phyloP scores from a whole-genome alignment of 129 eudicot species.

The Tanacetum coccineum region DNA sequence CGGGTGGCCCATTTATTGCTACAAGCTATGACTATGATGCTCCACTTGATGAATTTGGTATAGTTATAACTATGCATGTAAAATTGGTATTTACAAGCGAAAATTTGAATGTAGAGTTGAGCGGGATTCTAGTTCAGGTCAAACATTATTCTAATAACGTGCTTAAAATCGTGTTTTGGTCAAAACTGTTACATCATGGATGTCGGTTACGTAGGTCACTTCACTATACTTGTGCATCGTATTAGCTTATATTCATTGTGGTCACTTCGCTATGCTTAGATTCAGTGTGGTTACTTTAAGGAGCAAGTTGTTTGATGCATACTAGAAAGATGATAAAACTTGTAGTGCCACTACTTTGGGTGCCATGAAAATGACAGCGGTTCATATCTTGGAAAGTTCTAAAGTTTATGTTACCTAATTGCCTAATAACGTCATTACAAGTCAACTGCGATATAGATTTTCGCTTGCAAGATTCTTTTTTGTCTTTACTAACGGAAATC shows the following conservation, averaged over 20 bases:
- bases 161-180: not conserved
- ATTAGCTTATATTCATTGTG: conserved; percentile 13
- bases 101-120: conserved; percentile 28
- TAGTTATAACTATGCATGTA: conserved; percentile 19
- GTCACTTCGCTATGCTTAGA: not conserved
- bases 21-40: conserved; percentile 99
- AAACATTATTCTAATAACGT: not conserved
- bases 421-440: not conserved
- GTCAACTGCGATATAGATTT: conserved; percentile 6
- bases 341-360: not conserved
- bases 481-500: not conserved
- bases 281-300: conserved; percentile 14
- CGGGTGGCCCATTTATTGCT: conserved; percentile 98
- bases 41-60: conserved; percentile 99
- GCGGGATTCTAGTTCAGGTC: conserved; percentile 13
- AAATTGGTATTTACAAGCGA: conserved; percentile 11
- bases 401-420: conserved; percentile 7
- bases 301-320: conserved; percentile 11
- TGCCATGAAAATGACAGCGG: conserved; percentile 11
- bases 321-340: not conserved
- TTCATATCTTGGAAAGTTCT: conserved; percentile 9
- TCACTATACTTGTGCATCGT: conserved; percentile 16
- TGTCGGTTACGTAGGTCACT: conserved; percentile 16
- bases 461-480: not conserved
- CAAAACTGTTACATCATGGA: conserved; percentile 17